Percentiles rank a stretch among this genome's conserved stretches.
Evolutionary conservation across 768 basidiomycete species (phyloP).

Genomic region (Leccinum aurantiacum): DNA sequence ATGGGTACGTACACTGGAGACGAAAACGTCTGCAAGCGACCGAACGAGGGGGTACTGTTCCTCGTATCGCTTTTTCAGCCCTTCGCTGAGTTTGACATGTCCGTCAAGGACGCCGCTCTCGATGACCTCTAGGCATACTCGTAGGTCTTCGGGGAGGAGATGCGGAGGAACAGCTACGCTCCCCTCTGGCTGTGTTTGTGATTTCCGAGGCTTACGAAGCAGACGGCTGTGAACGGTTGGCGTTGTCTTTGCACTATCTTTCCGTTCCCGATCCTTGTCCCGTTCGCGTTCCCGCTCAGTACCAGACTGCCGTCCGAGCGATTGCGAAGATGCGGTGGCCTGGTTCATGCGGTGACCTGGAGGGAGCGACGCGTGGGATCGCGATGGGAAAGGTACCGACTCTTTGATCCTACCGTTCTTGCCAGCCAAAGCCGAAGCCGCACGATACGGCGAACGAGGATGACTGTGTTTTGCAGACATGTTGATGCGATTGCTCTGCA

Average conservation of each 20-base stretch:
- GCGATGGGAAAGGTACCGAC: conserved; percentile 72
- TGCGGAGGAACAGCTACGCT: conserved; percentile 64
- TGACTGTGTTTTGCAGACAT: conserved; percentile 57
- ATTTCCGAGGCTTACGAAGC: conserved; percentile 69
- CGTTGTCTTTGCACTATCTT: conserved; percentile 40
- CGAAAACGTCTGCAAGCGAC: conserved; percentile 94
- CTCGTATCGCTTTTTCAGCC: conserved; percentile 86
- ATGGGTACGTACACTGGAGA: conserved; percentile 72
- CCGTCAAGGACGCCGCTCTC: conserved; percentile 86
- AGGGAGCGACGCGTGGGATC: conserved; percentile 77
- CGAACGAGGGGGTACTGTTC: conserved; percentile 95
- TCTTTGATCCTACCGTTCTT: conserved; percentile 42
- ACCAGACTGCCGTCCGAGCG: conserved; percentile 69
- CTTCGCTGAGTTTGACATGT: conserved; percentile 81
- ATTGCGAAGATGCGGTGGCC: conserved; percentile 65
- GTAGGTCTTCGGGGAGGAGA: conserved; percentile 84
- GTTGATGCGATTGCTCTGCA: conserved; percentile 26
- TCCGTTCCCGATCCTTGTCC: conserved; percentile 49
- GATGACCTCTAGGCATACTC: conserved; percentile 82
- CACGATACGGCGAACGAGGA: conserved; percentile 76
- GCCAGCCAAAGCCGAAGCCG: conserved; percentile 41
- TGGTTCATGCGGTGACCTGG: conserved; percentile 54
- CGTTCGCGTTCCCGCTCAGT: conserved; percentile 42
- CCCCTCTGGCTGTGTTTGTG: conserved; percentile 49
- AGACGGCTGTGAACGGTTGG: conserved; percentile 42